Evolutionary conservation across 495 filamentous ascomycete species (phyloP).

Genomic region (Penicillium egyptiacum): DNA sequence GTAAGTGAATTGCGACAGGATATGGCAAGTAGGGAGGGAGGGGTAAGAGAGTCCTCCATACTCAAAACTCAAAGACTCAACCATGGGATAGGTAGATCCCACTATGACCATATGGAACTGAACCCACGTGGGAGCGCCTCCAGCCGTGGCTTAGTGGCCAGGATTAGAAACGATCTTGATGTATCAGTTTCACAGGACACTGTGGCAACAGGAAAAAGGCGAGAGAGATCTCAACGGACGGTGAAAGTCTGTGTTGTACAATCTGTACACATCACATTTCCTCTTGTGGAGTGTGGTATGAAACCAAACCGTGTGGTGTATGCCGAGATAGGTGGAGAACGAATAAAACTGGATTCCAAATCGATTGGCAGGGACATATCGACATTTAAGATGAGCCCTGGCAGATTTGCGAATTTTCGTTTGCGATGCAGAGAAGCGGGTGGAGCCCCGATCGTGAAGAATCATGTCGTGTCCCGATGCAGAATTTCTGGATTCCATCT

Average conservation of each 20-base stretch:
- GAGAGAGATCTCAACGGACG: conserved; percentile 10
- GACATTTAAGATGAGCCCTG: background rate
- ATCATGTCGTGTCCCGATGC: background rate
- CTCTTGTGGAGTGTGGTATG: conserved; percentile 10
- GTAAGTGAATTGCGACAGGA: background rate
- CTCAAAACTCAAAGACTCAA: background rate
- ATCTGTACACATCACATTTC: conserved; percentile 28
- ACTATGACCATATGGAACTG: conserved; percentile 14
- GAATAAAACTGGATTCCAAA: conserved; percentile 3
- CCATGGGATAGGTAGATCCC: background rate
- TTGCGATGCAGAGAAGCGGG: background rate
- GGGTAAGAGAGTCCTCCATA: background rate
- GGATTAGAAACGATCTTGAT: conserved; percentile 11
- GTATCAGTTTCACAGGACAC: conserved; percentile 19
- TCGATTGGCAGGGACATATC: background rate
- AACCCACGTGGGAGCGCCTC: conserved; percentile 14
- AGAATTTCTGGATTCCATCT: background rate
- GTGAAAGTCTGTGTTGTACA: conserved; percentile 21
- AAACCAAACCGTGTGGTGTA: conserved; percentile 9
- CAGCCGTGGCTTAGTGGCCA: background rate
- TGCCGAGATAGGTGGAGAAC: conserved; percentile 1
- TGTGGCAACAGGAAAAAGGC: conserved; percentile 9
- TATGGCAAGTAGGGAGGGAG: background rate
- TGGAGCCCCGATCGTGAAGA: conserved; percentile 2
- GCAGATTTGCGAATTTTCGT: background rate